Evolutionary conservation across 345 rosid genomes (phyloP), one percentile per base, ranked within the genome.

Genomic region (Citrus glauca): DNA sequence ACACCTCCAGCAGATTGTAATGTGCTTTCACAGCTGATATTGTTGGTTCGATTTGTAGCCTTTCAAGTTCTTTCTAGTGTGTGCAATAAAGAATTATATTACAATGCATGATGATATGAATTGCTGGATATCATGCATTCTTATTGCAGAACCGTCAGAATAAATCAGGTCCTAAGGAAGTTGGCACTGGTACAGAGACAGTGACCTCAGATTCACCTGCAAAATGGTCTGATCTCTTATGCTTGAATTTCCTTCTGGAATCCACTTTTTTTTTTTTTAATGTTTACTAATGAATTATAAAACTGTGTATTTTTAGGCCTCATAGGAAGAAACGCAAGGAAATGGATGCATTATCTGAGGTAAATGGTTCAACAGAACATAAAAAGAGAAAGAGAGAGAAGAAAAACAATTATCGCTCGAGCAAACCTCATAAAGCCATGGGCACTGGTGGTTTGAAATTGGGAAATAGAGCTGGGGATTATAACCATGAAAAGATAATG

Each of bases 131-230:
- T 55, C 11, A 7, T 37, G 42, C 13, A 25, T 75, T 82, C 65
- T 40, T 74, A 77, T 66, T 87, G 85, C 91, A 95, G 98, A 91
- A 93, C 81, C 95, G 93, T 48, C 84, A 80, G 60, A 85, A 84
- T 50, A 91, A 86, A 82, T 70, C 90, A n/a, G 79, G 81, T 78
- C 83, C 91, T 38, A 87, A 88, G 82, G 92, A 88, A 72, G 78
- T 72, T 59, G 80, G 64, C 11, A 11, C 62, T 61, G 60, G 25
- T 56, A 75, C 32, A 57, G 86, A 78, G 57, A 62, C 77, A 38
- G 27, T 14, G 11, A 67, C 63, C n/a, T 66, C 59, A 60, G 79
- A 80, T 76, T 76, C 80, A 72, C 61, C 72, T 56, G 59, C 69
- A 24, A 14, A 79, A 50, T 63, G 87, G 89, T 86, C 30, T 64